phyloP scores from a whole-genome alignment of 306 rosid species.

The Inga leiocalycina region DNA sequence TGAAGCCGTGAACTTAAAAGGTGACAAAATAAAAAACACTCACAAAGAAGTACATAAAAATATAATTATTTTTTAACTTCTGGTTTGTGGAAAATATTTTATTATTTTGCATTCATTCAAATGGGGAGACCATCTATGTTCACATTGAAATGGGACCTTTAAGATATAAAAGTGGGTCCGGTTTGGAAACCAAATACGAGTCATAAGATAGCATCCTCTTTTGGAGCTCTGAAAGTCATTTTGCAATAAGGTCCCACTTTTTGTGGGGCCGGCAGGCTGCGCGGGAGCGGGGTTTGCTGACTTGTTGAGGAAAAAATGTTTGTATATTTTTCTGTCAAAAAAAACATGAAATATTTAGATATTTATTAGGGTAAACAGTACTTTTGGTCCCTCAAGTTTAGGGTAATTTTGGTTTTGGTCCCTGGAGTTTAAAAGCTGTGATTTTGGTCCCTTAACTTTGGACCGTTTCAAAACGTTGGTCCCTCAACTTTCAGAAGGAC shows the following conservation, averaged over 20 bases:
- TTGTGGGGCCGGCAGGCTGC: not conserved
- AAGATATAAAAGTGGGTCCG: not conserved
- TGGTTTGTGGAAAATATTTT: not conserved
- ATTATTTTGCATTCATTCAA: not conserved
- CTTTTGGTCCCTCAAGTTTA: no score
- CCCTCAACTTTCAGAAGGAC: no score
- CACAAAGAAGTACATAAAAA: no score
- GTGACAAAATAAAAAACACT: no score
- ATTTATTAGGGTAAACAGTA: no score
- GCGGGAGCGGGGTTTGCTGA: no score
- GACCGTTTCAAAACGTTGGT: no score
- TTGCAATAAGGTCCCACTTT: not conserved
- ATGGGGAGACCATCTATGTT: not conserved
- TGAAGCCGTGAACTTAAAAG: not conserved
- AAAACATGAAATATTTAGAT: no score
- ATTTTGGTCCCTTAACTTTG: no score
- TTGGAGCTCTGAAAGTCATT: not conserved
- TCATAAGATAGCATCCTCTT: not conserved
- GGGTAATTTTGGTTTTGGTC: no score
- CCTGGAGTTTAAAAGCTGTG: no score
- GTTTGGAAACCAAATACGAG: not conserved
- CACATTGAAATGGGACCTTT: not conserved
- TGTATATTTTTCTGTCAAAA: no score
- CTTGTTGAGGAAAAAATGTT: not conserved
- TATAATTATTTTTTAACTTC: not conserved